Base-by-base conservation (phyloP, 2,329 filamentous ascomycete genomes). In the Fusarium papillatum region DNA sequence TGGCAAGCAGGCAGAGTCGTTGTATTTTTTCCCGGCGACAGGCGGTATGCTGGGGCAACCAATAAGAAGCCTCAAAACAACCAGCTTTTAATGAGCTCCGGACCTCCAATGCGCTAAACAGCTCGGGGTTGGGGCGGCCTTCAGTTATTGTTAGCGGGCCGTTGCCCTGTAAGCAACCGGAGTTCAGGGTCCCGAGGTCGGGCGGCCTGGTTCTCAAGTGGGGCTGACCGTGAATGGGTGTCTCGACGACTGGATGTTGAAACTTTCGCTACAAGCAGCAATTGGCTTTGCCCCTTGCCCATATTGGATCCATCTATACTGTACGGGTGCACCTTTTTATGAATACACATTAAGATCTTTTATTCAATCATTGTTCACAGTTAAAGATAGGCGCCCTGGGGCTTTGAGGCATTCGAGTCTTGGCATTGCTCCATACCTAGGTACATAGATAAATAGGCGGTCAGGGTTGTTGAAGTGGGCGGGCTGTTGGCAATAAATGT, bases 11-110 rank as follows among this genome's bases (percentile, higher is more conserved):
- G 17, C 38, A 76, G 68, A 76, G 31, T 34, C 59, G 57, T 60
- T 75, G 62, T 74, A 59, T 43, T 69, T 76, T 74, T 76, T 74
- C 62, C 43, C 61, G 64, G 70, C 59, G 57, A 71, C 70, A 57
- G 63, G 67, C 60, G 66, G 67, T 50, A 60, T 71, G 46, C 39
- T 73, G 29, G 29, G 61, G 64, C 22, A 24, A 24, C 72, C 71
- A 73, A 76, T 72, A 38, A 57, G 57, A 57, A 55, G 29, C 41
- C 59, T 43, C 29, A 26, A 69, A 59, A 43, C 46, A 36, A 16
- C 31, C 17, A 76, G 60, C 60, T 50, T 50, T 63, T 53, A 29
- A 70, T 73, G 70, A 64, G 64, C 73, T 71, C 31, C 31, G 55
- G 55, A 76, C 60, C 66, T 70, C 36, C n/a, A 36, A 46, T 50